Evolutionary conservation across 371 early-diverging fungal genomes (phyloP).

Genomic region (Lichtheimia corymbifera): DNA sequence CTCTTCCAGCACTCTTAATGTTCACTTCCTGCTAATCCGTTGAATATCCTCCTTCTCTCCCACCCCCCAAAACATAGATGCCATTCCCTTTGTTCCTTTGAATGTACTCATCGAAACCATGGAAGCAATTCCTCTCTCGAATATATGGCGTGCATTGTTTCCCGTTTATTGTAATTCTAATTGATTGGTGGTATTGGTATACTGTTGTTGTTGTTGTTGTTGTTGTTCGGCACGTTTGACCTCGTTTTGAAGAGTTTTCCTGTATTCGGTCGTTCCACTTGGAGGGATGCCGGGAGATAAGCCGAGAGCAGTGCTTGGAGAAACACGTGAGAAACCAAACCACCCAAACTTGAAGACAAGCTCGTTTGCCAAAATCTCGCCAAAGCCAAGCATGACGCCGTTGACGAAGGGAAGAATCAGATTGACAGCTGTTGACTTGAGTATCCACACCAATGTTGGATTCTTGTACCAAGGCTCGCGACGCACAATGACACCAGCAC

Average conservation of each 20-base stretch:
- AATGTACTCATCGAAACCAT: too few species aligned
- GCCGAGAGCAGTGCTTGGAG: constrained; percentile 29
- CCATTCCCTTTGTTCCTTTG: too few species aligned
- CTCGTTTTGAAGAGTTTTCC: constrained; percentile 29
- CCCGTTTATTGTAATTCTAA: background rate
- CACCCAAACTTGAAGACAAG: constrained; percentile 77
- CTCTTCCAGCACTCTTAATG: too few species aligned
- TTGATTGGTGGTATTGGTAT: background rate
- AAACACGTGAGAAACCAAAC: constrained; percentile 48
- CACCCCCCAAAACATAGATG: too few species aligned
- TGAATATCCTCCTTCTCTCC: too few species aligned
- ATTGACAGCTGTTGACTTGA: constrained; percentile 59
- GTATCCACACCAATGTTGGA: constrained; percentile 41
- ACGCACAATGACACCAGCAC: constrained; percentile 13
- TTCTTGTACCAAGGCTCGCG: constrained; percentile 50
- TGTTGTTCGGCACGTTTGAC: constrained; percentile 23
- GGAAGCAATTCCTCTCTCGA: too few species aligned
- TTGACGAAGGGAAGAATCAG: constrained; percentile 74
- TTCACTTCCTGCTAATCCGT: too few species aligned
- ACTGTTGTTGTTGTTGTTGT: background rate
- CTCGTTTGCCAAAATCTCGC: constrained; percentile 83
- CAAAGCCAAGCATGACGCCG: constrained; percentile 82
- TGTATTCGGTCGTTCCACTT: constrained; percentile 43
- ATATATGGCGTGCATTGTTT: too few species aligned
- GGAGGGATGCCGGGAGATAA: constrained; percentile 31